These are phyloP conservation scores for Sporothrix brasiliensis DNA, from an alignment of 2,329 filamentous ascomycete species.

Conservation along the genomic window DNA sequence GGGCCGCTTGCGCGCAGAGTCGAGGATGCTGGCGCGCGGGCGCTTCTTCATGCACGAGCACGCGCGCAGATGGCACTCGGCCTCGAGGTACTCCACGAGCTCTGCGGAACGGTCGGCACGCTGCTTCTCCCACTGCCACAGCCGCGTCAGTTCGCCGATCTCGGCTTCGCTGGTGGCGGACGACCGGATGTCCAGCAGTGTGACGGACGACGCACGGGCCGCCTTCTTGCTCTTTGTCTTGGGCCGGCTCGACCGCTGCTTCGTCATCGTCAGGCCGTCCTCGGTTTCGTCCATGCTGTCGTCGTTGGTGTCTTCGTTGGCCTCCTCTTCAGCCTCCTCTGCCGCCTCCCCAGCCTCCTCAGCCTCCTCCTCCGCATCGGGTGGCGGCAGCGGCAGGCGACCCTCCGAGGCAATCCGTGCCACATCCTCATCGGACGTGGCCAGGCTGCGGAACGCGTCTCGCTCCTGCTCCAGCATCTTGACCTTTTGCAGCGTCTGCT, in stretches of 20 bases:
- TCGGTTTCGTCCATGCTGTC: conserved; percentile 19
- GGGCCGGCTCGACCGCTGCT: conserved; percentile 50
- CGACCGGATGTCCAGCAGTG: conserved; percentile 55
- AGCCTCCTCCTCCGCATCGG: conserved; percentile 50
- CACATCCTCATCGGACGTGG: conserved; percentile 70
- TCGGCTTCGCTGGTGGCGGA: conserved; percentile 61
- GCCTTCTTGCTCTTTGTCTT: conserved; percentile 49
- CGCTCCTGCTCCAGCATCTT: conserved; percentile 72
- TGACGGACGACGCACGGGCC: conserved; percentile 49
- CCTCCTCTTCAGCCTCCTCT: conserved; percentile 43
- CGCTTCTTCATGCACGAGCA: conserved; percentile 61
- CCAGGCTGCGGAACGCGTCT: conserved; percentile 70
- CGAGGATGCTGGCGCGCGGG: conserved; percentile 41
- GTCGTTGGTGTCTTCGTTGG: neutral
- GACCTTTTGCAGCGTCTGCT: conserved; percentile 64
- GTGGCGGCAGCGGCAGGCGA: conserved; percentile 63
- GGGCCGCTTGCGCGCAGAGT: conserved; percentile 44
- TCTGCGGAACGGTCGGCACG: conserved; percentile 71
- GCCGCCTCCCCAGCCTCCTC: conserved; percentile 53
- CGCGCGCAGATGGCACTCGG: conserved; percentile 70
- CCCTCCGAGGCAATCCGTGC: conserved; percentile 73
- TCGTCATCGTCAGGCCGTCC: conserved; percentile 55
- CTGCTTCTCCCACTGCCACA: conserved; percentile 61
- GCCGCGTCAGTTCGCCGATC: conserved; percentile 57
- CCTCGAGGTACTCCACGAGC: conserved; percentile 73